phyloP scores from a whole-genome alignment of 352 stramenopile species.

The Phytopythium kandeliae region DNA sequence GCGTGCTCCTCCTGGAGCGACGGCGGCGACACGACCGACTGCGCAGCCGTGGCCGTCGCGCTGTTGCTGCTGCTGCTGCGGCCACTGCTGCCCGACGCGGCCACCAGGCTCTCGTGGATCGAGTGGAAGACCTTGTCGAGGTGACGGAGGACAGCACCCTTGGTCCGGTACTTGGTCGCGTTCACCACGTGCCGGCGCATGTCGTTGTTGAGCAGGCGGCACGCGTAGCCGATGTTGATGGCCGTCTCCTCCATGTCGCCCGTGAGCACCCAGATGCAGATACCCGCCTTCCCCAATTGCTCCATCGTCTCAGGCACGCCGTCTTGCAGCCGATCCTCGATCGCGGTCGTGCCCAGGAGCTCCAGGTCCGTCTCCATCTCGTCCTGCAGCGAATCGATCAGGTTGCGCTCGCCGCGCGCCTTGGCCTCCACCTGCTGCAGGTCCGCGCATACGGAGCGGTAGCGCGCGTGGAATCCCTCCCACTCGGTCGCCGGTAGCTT shows the following conservation, averaged over 20 bases:
- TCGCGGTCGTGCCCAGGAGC: conserved; percentile 77
- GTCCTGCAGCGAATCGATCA: conserved; percentile 62
- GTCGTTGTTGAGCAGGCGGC: conserved; percentile 86
- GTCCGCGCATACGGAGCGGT: conserved; percentile 55
- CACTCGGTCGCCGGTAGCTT: conserved; percentile 47
- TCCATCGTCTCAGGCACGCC: conserved; percentile 81
- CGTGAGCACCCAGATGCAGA: conserved; percentile 86
- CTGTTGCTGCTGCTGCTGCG: conserved; percentile 5
- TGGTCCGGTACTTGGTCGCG: conserved; percentile 50
- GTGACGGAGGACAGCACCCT: conserved; percentile 57
- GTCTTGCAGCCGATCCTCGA: conserved; percentile 85
- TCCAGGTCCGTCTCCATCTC: conserved; percentile 77
- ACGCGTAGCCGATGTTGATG: conserved; percentile 88
- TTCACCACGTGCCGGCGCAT: conserved; percentile 92
- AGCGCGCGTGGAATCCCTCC: conserved; percentile 59
- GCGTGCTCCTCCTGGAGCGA: conserved; percentile 54
- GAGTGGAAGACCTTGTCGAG: conserved; percentile 78
- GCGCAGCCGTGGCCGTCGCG: conserved; percentile 15
- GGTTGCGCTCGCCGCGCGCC: conserved; percentile 46
- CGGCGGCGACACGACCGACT: conserved; percentile 20
- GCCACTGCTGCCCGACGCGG: too few species aligned
- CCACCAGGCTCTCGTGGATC: conserved; percentile 34
- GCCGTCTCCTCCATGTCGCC: conserved; percentile 89
- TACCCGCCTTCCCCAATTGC: conserved; percentile 60
- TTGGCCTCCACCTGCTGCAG: conserved; percentile 71